Percentiles rank a stretch among this genome's conserved stretches.
Conservation (phyloP, 1,284 basidiomycete species). For the Trametes pubescens region DNA sequence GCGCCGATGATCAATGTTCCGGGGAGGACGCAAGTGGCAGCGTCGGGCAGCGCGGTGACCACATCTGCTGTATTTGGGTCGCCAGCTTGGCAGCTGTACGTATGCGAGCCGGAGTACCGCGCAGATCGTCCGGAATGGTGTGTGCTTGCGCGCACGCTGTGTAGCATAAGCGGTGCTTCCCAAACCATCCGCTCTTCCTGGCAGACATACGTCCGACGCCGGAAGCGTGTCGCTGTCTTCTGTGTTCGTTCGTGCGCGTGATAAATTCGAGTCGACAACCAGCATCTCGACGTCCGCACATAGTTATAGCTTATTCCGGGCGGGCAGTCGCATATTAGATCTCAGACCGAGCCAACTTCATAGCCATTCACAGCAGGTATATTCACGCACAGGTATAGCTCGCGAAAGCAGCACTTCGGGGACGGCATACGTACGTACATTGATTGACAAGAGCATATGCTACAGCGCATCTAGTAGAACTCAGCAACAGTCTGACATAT, state of each 20-base stretch:
- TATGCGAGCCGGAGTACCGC: background rate
- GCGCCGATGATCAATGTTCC: background rate
- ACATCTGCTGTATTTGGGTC: background rate
- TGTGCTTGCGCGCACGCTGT: background rate
- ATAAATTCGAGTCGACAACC: no score
- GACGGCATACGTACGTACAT: background rate
- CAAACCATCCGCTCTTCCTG: background rate
- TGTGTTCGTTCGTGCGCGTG: no score
- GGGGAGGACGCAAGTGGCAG: no score
- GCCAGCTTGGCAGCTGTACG: background rate
- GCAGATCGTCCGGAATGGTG: background rate
- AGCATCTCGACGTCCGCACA: no score
- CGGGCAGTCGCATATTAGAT: no score
- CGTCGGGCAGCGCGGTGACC: background rate
- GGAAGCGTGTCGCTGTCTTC: background rate
- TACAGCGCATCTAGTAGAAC: slow-evolving; percentile 6
- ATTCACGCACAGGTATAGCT: no score
- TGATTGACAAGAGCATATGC: slow-evolving; percentile 5
- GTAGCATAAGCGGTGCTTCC: background rate
- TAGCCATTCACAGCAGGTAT: no score
- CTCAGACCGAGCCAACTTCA: no score
- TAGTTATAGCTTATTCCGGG: no score
- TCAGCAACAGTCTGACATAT: background rate
- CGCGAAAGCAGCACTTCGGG: background rate
- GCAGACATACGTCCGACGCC: background rate